Conservation (phyloP, 202 grass and related monocot species). For the Schoenoplectus tabernaemontani region DNA sequence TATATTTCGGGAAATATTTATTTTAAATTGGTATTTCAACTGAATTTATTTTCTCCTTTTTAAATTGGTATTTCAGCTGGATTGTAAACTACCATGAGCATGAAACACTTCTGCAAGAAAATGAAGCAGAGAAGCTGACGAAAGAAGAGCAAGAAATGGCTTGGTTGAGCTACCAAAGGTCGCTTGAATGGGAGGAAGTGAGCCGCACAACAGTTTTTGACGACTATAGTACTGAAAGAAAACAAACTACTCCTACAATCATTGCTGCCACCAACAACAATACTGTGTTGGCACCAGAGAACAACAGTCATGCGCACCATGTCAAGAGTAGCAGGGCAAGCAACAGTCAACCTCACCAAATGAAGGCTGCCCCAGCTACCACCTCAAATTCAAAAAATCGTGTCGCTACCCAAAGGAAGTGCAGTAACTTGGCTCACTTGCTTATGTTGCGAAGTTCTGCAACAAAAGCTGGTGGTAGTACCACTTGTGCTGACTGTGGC, state of each 20-base stretch:
- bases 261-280: slow-evolving; percentile 5
- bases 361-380: slow-evolving; percentile 31
- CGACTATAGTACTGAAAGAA: slow-evolving; percentile 28
- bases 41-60: not conserved
- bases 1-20: not conserved
- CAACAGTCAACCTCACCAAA: slow-evolving; percentile 23
- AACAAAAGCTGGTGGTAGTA: slow-evolving; percentile 68
- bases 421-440: slow-evolving; percentile 69
- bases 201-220: slow-evolving; percentile 29
- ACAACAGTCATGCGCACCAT: not conserved
- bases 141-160: slow-evolving; percentile 98
- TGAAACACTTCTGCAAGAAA: slow-evolving; percentile 90
- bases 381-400: slow-evolving; percentile 14
- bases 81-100: slow-evolving; percentile 95
- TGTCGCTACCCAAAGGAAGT: slow-evolving; percentile 66
- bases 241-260: slow-evolving; percentile 7
- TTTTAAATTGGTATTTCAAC: not conserved
- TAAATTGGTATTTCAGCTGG: slow-evolving; percentile 48
- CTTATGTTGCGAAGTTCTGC: slow-evolving; percentile 66
- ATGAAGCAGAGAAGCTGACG: slow-evolving; percentile 80
- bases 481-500: slow-evolving; percentile 55
- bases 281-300: not conserved
- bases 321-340: slow-evolving; percentile 11
- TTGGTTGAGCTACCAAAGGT: slow-evolving; percentile 53
- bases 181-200: slow-evolving; percentile 48